Evolutionary conservation across 768 basidiomycete genomes (phyloP).

Genomic region (Suillus spraguei): DNA sequence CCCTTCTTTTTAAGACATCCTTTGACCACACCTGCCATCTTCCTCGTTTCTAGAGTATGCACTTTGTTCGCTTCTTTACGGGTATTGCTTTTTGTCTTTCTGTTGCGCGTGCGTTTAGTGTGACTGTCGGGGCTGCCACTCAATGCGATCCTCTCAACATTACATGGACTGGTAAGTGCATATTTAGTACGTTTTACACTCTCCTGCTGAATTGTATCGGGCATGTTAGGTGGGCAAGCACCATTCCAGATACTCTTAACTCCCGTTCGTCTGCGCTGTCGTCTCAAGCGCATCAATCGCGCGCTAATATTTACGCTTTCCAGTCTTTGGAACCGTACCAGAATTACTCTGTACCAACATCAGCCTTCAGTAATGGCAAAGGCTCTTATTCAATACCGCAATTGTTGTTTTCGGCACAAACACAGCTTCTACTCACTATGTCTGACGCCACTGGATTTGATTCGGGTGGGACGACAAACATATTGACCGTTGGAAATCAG

Average conservation of each 20-base stretch:
- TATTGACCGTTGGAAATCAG: slow-evolving; percentile 51
- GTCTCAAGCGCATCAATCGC: neutral
- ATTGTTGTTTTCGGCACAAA: slow-evolving; percentile 42
- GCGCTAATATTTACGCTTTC: neutral
- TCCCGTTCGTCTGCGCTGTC: slow-evolving; percentile 42
- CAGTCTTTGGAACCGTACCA: slow-evolving; percentile 55
- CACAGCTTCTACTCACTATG: slow-evolving; percentile 60
- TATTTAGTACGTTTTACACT: neutral
- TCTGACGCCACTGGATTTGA: slow-evolving; percentile 73
- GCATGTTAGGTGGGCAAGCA: slow-evolving; percentile 51
- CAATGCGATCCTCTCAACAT: slow-evolving; percentile 63
- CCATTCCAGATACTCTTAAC: slow-evolving; percentile 53
- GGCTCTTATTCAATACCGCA: slow-evolving; percentile 51
- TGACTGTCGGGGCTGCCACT: slow-evolving; percentile 51
- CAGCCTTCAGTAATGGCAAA: slow-evolving; percentile 52
- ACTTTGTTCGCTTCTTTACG: slow-evolving; percentile 23
- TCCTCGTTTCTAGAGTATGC: slow-evolving; percentile 26
- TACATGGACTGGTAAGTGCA: slow-evolving; percentile 59
- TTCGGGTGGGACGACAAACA: slow-evolving; percentile 56
- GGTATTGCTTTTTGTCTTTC: slow-evolving; percentile 25
- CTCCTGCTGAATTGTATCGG: neutral
- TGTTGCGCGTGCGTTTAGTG: slow-evolving; percentile 41
- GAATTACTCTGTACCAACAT: slow-evolving; percentile 55
- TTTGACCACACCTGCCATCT: slow-evolving; percentile 3
- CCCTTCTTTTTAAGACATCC: neutral